Evolutionary conservation across 2,329 filamentous ascomycete species (phyloP), one percentile per base, ranked within the genome.

Genomic region (Aspergillus persii): DNA sequence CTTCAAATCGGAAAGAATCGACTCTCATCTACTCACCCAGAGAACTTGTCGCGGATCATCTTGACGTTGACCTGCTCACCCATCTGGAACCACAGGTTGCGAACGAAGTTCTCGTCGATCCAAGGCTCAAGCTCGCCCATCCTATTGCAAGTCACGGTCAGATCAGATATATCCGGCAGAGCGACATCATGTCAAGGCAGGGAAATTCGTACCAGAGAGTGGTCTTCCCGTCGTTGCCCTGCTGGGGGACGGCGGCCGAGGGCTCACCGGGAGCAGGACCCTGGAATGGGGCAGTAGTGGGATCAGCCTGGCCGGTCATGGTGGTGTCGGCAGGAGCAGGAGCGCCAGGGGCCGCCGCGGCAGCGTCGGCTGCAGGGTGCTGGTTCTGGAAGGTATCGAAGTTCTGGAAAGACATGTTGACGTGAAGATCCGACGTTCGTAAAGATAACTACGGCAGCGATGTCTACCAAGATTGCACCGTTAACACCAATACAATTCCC

Each of bases 91-190:
- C 92, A 98, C 50, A 98, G 87, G 69, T 90, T 95, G 79, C 96
- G 93, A 73, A 99, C 91, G 77, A 98, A 99, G 79, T 94, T 96
- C 82, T 99, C 95, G 70, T 99, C 95, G 80, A 99, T 98, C 95
- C 95, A 99, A 30, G 92, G 91, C 79, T 98, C 94, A 64, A 99
- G 89, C 77, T 99, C 95, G 68, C 95, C 95, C 95, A 99, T 99
- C 94, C 93, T 96, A 26, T 59, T 63, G 63, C 12, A 33, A n/a
- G 41, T 39, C 23, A 15, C 7, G 11, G 29, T 15, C 46, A 30
- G 27, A 48, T 12, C 26, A 47, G 15, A 12, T 48, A 12, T 31
- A 23, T 23, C 18, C 18, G 18, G 18, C 18, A 23, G 18, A 23
- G 36, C 36, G 12, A 5, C 1, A n/a, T 15, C 15, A n/a, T 12